Conservation (phyloP, 2,329 filamentous ascomycete species). For the Phaeophleospora eucalypticola region DNA sequence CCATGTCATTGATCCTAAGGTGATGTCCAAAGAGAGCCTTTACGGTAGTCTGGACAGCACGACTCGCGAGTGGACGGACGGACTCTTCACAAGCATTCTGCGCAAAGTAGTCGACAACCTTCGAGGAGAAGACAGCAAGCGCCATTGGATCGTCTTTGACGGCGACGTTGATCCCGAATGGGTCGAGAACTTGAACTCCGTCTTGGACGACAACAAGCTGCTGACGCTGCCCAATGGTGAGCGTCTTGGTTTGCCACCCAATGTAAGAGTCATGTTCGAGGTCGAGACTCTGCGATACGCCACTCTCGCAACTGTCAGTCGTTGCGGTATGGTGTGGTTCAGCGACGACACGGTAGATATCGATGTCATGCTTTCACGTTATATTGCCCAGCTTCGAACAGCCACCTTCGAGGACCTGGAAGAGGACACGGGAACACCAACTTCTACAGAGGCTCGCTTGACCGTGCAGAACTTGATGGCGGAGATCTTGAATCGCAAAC, state of each 20-base stretch:
- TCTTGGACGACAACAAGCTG: conserved; percentile 97
- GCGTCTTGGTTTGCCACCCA: conserved; percentile 86
- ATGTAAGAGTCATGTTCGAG: conserved; percentile 99
- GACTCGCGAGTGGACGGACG: conserved; percentile 97
- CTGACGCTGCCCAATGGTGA: conserved; percentile 96
- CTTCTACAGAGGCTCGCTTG: conserved; percentile 52
- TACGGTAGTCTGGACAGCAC: conserved; percentile 96
- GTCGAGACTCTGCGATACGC: conserved; percentile 97
- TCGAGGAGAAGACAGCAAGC: conserved; percentile 91
- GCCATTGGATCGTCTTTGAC: conserved; percentile 99
- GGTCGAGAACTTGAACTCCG: conserved; percentile 99
- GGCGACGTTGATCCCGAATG: conserved; percentile 98
- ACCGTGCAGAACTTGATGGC: conserved; percentile 78
- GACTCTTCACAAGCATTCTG: conserved; percentile 94
- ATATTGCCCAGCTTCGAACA: conserved; percentile 76
- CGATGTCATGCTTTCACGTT: conserved; percentile 87
- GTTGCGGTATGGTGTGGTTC: conserved; percentile 99
- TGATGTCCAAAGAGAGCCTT: conserved; percentile 98
- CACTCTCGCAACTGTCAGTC: conserved; percentile 96
- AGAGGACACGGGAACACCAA: conserved; percentile 76
- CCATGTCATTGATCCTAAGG: conserved; percentile 98
- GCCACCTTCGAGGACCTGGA: conserved; percentile 92
- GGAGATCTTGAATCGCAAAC: conserved; percentile 68
- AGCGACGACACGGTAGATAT: conserved; percentile 95
- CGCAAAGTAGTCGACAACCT: conserved; percentile 98